Conservation (phyloP, 352 stramenopile species). For the Phytophthora idaei region DNA sequence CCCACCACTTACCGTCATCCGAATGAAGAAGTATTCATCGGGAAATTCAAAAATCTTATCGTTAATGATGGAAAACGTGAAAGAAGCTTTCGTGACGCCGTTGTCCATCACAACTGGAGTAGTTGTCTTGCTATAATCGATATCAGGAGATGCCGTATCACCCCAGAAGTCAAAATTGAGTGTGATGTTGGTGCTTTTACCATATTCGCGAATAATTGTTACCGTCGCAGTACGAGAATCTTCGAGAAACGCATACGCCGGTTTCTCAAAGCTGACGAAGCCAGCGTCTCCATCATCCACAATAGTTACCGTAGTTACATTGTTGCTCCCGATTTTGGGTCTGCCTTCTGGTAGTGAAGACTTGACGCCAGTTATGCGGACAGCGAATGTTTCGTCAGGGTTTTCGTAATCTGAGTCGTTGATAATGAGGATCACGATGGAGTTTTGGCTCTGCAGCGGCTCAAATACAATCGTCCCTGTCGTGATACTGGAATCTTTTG, state of each 20-base stretch:
- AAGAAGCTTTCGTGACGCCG: constrained; percentile 33
- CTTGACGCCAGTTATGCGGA: constrained; percentile 35
- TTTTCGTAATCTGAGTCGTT: constrained; percentile 54
- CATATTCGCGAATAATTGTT: constrained; percentile 52
- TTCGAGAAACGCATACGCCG: constrained; percentile 43
- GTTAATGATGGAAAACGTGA: constrained; percentile 66
- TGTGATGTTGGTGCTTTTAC: constrained; percentile 43
- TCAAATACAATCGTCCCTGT: constrained; percentile 43
- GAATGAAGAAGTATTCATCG: constrained; percentile 54
- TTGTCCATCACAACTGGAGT: constrained; percentile 44
- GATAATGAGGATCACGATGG: constrained; percentile 45
- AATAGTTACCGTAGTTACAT: constrained; percentile 45
- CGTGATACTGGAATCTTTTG: constrained; percentile 5
- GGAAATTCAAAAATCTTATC: constrained; percentile 59
- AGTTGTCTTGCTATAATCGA: constrained; percentile 47
- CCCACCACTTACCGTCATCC: constrained; percentile 40
- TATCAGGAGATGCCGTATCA: constrained; percentile 45
- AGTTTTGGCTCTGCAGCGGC: constrained; percentile 27
- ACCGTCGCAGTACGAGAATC: constrained; percentile 34
- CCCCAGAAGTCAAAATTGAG: constrained; percentile 47
- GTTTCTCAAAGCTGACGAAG: constrained; percentile 49
- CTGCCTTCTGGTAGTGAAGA: constrained; percentile 9
- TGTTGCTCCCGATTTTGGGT: constrained; percentile 47
- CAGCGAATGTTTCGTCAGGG: constrained; percentile 45
- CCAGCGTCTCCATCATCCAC: constrained; percentile 71